Percentiles rank a stretch among this genome's conserved stretches.
These are phyloP conservation scores for Phaeomoniella chlamydospora DNA, from an alignment of 2,329 filamentous ascomycete genomes.

Conservation along the genomic window DNA sequence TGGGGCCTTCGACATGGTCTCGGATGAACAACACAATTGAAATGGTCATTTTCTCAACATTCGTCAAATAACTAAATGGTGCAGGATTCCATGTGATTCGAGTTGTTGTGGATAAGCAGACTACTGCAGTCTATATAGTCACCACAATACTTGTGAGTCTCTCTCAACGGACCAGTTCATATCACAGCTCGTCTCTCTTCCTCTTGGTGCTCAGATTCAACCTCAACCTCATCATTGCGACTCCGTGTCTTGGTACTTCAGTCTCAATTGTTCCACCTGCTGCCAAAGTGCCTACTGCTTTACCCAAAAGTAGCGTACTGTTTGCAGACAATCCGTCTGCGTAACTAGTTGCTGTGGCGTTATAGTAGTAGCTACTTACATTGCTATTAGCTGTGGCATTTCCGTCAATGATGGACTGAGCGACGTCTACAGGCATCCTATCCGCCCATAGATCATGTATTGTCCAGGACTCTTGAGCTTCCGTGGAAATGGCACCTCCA, in stretches of 20 bases:
- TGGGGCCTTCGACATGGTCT: too few relatives aligned
- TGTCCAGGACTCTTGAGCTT: slow-evolving; percentile 33
- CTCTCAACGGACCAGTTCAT: too few relatives aligned
- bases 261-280: slow-evolving; percentile 28
- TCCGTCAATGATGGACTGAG: slow-evolving; percentile 27
- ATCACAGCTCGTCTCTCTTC: slow-evolving; percentile 30
- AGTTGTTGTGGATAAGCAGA: too few relatives aligned
- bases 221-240: slow-evolving; percentile 35
- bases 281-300: slow-evolving; percentile 27
- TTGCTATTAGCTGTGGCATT: slow-evolving; percentile 18
- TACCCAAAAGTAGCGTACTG: slow-evolving; percentile 30
- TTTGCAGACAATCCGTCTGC: slow-evolving; percentile 28
- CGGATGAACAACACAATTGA: too few relatives aligned
- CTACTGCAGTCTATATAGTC: too few relatives aligned
- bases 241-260: slow-evolving; percentile 31
- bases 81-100: too few relatives aligned
- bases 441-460: slow-evolving; percentile 41
- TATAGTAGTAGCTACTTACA: slow-evolving; percentile 24
- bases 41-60: too few relatives aligned
- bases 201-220: slow-evolving; percentile 14
- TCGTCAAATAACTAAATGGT: too few relatives aligned
- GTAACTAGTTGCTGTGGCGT: slow-evolving; percentile 34
- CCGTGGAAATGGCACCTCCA: slow-evolving; percentile 25
- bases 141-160: too few relatives aligned
- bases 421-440: slow-evolving; percentile 34